Evolutionary conservation across 192 early-diverging fungal species (phyloP), one percentile per base, ranked within the genome.

Genomic region (Backusella luteola): DNA sequence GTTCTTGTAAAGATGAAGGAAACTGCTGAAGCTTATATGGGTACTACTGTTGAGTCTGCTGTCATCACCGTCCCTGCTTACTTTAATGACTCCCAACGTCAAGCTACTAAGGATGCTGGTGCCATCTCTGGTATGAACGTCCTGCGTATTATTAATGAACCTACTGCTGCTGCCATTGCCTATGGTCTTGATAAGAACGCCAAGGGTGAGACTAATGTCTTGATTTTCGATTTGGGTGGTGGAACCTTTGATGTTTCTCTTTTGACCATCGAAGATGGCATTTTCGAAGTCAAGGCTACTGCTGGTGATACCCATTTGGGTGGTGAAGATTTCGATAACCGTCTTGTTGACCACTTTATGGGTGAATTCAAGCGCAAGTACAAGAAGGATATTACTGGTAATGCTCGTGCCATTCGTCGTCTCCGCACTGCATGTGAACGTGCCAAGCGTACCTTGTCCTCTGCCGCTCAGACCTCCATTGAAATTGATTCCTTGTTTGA

Each of bases 281-380:
- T 97, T 85, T 98, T 99, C 80, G 96, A 97, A 87, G 96, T 99
- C 86, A 96, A 96, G 93, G 95, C 97, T 84, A 99, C 96, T 73
- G 95, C 96, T 80, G 97, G 96, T 93, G 96, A 99, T 87, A 99
- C 97, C 74, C 96, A 99, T 86, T 91, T 99, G 86, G 96, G 97
- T 87, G 97, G 97, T 84, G 96, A 97, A 89, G 96, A 99, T 90
- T 99, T 99, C 88, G 97, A 99, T 90, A 98, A 99, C 95, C 93
- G 95, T 83, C 88, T 99, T 71, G 95, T 99, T 81, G 91, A 94
- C 84, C 94, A 96, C 94, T 99, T 98, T 76, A 85, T 86, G 76
- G 89, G 94, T 81, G 93, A 97, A 89, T 97, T 97, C 92, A 99
- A 99, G 93, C 94, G 95, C 90, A 97, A 97, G 92, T 90, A 90